Base-by-base conservation (phyloP, 2,329 filamentous ascomycete genomes). In the Exophiala viscosa region DNA sequence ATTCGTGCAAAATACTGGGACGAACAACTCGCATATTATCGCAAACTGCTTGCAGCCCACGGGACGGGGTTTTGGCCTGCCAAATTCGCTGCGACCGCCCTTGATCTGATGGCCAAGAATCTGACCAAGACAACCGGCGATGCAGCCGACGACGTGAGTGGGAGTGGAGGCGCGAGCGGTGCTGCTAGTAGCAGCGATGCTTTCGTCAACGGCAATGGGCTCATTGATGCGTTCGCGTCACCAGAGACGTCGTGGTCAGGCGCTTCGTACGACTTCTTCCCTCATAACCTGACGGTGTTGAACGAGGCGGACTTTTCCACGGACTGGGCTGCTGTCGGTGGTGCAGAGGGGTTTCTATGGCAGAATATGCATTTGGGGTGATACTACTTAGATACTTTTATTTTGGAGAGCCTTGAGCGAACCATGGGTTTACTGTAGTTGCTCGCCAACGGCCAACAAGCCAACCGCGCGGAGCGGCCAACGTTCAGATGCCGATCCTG, bases 251-350 rank as follows among this genome's bases (percentile, higher is more conserved):
- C 52, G 6, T 54, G 46, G 41, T 50, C 46, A 13, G 52, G 52
- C 1, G 41, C 46, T 13, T 54, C 52, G 14, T 54, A 54, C 31
- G 52, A 54, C 34, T 54, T 54, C 42, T 47, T 54, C 41, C 52
- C 52, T 36, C 52, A 54, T 28, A 54, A 41, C 31, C 46, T 54
- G 11, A 50, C 45, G 33, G 47, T 32, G 13, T 28, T 54, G n/a
- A 50, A 54, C 23, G 52, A 46, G 28, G 23, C 46, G 7, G 52
- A 54, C 28, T 45, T 54, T 18, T 49, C 34, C 5, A 14, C 47
- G 11, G 52, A 50, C 18, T 49, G 45, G 51, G 36, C 39, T 15
- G 33, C 33, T 17, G 34, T 36, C 39, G 41, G 41, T n/a, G 35
- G 23, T 2, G 41, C 14, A n/a, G 47, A 54, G 14, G 41, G 20